phyloP scores from a whole-genome alignment of 1,284 basidiomycete genomes.

The Termitomyces sp. region DNA sequence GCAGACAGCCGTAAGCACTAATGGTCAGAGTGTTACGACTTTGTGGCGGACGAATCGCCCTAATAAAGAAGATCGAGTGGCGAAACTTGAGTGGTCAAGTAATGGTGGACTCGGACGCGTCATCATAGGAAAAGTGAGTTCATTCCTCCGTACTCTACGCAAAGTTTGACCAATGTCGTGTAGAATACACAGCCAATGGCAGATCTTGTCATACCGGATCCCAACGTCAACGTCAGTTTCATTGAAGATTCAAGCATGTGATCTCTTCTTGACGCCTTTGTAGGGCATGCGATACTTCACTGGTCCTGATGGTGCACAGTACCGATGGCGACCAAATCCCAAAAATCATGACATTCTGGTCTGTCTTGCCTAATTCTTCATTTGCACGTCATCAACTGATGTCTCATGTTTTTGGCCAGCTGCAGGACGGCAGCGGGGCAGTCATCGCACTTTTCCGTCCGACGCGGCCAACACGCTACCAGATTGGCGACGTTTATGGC shows the following conservation, averaged over 20 bases:
- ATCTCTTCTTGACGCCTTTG: constrained; percentile 13
- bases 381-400: constrained; percentile 16
- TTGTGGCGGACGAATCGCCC: constrained; percentile 71
- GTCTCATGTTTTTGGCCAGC: constrained; percentile 33
- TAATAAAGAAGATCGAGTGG: constrained; percentile 78
- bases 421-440: constrained; percentile 63
- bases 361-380: constrained; percentile 26
- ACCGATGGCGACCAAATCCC: constrained; percentile 67
- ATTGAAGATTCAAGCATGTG: constrained; percentile 11
- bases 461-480: constrained; percentile 68
- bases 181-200: constrained; percentile 75
- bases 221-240: constrained; percentile 49
- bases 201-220: constrained; percentile 67
- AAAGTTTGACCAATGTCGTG: constrained; percentile 4
- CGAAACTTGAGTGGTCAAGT: constrained; percentile 78
- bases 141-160: neutral
- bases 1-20: constrained; percentile 58
- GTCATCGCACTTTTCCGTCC: constrained; percentile 76
- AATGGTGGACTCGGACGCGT: constrained; percentile 77
- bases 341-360: constrained; percentile 60
- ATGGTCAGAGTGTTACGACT: constrained; percentile 66
- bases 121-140: constrained; percentile 70
- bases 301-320: constrained; percentile 73
- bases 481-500: constrained; percentile 77
- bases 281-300: constrained; percentile 67